Evolutionary conservation across 2,329 filamentous ascomycete species (phyloP), one percentile per base, ranked within the genome.

Genomic region (Onygena corvina): DNA sequence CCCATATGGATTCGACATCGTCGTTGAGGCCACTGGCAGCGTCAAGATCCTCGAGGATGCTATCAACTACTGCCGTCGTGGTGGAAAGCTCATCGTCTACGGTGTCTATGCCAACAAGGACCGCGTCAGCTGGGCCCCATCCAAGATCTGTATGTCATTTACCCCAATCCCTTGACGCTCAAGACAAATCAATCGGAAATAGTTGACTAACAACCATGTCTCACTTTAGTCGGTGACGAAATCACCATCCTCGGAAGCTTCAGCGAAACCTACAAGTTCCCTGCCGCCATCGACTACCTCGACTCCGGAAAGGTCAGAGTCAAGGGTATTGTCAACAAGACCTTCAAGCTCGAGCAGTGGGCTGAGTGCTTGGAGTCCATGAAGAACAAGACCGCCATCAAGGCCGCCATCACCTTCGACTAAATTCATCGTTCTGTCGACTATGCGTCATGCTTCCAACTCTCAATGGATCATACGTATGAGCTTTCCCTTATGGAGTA

Each of bases 181-280:
- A 12, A 11, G 11, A 34, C 34, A 47, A 29, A 34, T 11, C 45
- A 7, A 14, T 47, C 16, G 5, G 16, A 11, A 8, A 21, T 29
- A 47, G 9, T 4, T 44, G 14, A 21, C 46, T 53, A 38, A 53
- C 34, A 16, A 42, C 34, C 33, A n/a, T 8, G 21, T 50, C 36
- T 44, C 44, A 52, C 69, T 57, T 2, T 45, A 66, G 65, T 70
- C 35, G 71, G 71, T 35, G 71, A 76, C 54, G 82, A 86, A 64
- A 83, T 86, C 57, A 84, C 80, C 56, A 83, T 86, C 56, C 69
- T 86, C 48, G 81, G 82, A 21, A 82, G 77, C 47, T 86, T 86
- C 69, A 84, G 79, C 44, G 81, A 85, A 65, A 83, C 80, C 20
- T 83, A 80, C 67, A 84, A 82, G 73, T 83, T 84, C 72, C 80